phyloP scores from a whole-genome alignment of 345 rosid genomes.

The Hibiscus trionum region DNA sequence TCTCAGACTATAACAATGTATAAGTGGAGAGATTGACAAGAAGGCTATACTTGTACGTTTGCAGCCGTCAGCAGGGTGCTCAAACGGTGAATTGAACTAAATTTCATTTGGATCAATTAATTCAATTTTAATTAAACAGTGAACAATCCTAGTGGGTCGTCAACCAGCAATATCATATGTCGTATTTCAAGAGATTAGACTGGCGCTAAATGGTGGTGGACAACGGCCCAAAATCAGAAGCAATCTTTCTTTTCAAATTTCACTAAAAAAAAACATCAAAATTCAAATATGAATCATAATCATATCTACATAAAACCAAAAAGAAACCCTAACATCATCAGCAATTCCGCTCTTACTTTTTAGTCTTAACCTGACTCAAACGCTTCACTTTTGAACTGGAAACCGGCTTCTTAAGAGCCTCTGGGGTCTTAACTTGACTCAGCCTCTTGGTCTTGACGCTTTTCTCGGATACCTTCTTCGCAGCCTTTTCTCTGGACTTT shows the following conservation, averaged over 20 bases:
- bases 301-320: background rate
- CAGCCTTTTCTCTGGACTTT: constrained; percentile 3
- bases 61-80: too few species aligned
- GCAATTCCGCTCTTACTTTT: background rate
- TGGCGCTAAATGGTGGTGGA: too few species aligned
- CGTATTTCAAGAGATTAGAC: too few species aligned
- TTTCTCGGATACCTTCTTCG: constrained; percentile 12
- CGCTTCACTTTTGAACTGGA: constrained; percentile 12
- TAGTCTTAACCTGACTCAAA: constrained; percentile 23
- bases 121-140: too few species aligned
- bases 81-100: too few species aligned
- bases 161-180: too few species aligned
- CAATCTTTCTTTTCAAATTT: background rate
- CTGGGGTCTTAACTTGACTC: constrained; percentile 34
- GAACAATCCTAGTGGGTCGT: too few species aligned
- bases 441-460: constrained; percentile 28
- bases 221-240: background rate
- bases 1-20: too few species aligned
- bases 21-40: too few species aligned
- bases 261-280: background rate
- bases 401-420: constrained; percentile 15
- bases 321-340: background rate
- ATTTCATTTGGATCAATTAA: too few species aligned
- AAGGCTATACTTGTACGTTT: too few species aligned
- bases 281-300: too few species aligned